Percentiles rank a stretch among this genome's conserved stretches.
These are phyloP conservation scores for Pythium phragmiticola DNA, from an alignment of 352 stramenopile species.

Conservation along the genomic window DNA sequence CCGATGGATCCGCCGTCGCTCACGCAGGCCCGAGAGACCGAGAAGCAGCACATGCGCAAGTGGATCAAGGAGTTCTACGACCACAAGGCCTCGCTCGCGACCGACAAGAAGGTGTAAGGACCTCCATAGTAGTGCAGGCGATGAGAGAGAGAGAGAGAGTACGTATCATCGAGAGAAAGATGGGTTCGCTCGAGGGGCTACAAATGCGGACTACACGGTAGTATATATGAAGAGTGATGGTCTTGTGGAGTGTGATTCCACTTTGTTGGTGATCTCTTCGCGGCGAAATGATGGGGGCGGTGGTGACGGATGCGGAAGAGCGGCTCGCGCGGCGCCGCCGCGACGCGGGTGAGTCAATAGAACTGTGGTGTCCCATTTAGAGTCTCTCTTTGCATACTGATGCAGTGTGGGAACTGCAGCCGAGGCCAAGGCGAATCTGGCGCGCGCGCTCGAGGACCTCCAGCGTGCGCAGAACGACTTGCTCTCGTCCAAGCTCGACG, in stretches of 20 bases:
- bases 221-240: neutral
- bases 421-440: slow-evolving; percentile 18
- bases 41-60: slow-evolving; percentile 77
- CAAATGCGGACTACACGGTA: neutral
- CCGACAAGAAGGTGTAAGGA: neutral
- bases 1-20: slow-evolving; percentile 81
- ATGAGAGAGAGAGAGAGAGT: neutral
- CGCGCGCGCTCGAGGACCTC: slow-evolving; percentile 39
- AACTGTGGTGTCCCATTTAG: neutral
- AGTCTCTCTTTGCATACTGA: neutral
- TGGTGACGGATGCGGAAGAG: slow-evolving; percentile 24
- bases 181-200: no score
- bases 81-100: neutral
- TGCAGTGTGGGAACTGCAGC: slow-evolving; percentile 7
- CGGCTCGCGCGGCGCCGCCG: slow-evolving; percentile 21
- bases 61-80: slow-evolving; percentile 52
- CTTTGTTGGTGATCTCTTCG: neutral
- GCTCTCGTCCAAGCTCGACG: slow-evolving; percentile 47
- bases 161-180: no score
- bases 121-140: no score
- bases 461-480: slow-evolving; percentile 46
- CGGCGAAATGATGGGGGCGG: slow-evolving; percentile 18
- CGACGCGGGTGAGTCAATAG: slow-evolving; percentile 17
- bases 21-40: slow-evolving; percentile 54
- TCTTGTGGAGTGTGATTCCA: no score